A percentile compares a stretch with the other conserved stretches of the same genome.
Evolutionary conservation across 2,329 filamentous ascomycete species (phyloP).

Genomic region (Zymoseptoria tritici): DNA sequence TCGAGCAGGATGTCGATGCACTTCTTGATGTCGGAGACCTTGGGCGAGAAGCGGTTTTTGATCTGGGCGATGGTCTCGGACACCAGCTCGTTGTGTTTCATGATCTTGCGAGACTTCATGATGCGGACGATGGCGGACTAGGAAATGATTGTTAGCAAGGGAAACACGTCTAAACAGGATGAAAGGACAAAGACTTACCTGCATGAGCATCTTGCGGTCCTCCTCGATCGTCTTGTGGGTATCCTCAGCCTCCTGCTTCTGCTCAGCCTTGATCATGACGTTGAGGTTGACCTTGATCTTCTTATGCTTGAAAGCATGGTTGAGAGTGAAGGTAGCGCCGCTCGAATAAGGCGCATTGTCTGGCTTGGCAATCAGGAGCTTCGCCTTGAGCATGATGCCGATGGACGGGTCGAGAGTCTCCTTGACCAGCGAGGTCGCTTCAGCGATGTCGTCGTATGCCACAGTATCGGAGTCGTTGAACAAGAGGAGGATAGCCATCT

Average conservation of each 20-base stretch:
- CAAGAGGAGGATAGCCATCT: conserved; percentile 90
- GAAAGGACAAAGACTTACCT: conserved; percentile 57
- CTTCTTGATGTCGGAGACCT: conserved; percentile 96
- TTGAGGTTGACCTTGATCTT: conserved; percentile 97
- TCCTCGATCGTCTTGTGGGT: conserved; percentile 99
- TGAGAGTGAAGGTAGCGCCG: conserved; percentile 74
- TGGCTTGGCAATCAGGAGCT: conserved; percentile 67
- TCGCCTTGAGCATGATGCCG: conserved; percentile 83
- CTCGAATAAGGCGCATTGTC: conserved; percentile 68
- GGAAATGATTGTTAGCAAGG: conserved; percentile 26
- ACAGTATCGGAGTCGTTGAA: conserved; percentile 89
- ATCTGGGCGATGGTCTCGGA: conserved; percentile 95
- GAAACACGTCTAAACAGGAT: not conserved
- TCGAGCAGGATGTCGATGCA: conserved; percentile 97
- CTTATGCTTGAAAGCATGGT: conserved; percentile 96
- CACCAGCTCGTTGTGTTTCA: conserved; percentile 94
- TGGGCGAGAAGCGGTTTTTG: conserved; percentile 83
- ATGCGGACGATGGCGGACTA: conserved; percentile 98
- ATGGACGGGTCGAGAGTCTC: conserved; percentile 85
- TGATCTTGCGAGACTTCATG: conserved; percentile 98
- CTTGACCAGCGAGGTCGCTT: conserved; percentile 67
- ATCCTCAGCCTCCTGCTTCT: conserved; percentile 92
- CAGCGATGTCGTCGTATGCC: conserved; percentile 79
- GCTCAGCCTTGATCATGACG: conserved; percentile 86
- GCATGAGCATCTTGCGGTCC: conserved; percentile 89